phyloP scores from a whole-genome alignment of 345 rosid genomes.

The Bretschneidera sinensis region DNA sequence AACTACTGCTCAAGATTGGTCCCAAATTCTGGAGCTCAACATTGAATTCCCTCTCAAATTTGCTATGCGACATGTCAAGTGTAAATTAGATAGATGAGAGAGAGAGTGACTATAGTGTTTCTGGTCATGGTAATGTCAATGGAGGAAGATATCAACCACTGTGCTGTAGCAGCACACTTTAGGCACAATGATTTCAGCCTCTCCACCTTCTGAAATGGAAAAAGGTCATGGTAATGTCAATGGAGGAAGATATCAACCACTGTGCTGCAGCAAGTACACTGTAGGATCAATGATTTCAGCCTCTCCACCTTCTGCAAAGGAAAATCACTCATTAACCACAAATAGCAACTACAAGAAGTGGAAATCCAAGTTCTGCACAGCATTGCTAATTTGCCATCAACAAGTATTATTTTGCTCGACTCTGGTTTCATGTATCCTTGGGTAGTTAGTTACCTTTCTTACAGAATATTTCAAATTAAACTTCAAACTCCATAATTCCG shows the following conservation, averaged over 20 bases:
- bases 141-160: conserved; percentile 91
- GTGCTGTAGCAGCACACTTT: conserved; percentile 89
- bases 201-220: conserved; percentile 72
- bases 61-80: conserved; percentile 39
- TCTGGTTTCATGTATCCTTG: background rate
- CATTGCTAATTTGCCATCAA: background rate
- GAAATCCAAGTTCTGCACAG: background rate
- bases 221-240: too few relatives aligned
- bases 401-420: too few relatives aligned
- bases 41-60: conserved; percentile 82
- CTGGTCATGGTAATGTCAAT: conserved; percentile 48
- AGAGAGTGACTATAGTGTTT: conserved; percentile 43
- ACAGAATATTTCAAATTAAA: background rate
- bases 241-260: too few relatives aligned
- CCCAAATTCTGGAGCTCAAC: conserved; percentile 82
- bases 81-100: background rate
- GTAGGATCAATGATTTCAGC: too few relatives aligned
- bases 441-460: too few relatives aligned
- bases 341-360: too few relatives aligned
- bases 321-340: background rate
- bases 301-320: too few relatives aligned
- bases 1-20: conserved; percentile 68
- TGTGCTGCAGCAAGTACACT: too few relatives aligned
- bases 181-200: conserved; percentile 77
- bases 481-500: background rate